Conservation (phyloP, 805 yeast species). For the Starmerella floricola region DNA sequence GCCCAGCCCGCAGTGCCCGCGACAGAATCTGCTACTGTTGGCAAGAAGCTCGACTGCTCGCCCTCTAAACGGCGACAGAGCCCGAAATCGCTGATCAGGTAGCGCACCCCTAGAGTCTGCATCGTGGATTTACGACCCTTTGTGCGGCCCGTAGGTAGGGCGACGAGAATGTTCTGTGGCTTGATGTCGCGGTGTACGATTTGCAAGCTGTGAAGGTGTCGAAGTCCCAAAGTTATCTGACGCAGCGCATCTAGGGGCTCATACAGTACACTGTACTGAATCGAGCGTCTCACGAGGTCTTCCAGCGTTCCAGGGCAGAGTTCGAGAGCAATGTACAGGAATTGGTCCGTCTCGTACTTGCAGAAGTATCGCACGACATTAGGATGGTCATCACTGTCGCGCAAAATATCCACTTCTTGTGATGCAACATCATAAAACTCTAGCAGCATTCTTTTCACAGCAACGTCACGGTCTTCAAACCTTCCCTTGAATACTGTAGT, state of each 20-base stretch:
- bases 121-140: not conserved
- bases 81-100: constrained; percentile 90
- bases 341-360: constrained; percentile 79
- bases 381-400: constrained; percentile 94
- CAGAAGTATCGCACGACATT: constrained; percentile 88
- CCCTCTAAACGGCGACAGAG: constrained; percentile 81
- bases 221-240: constrained; percentile 74
- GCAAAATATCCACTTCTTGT: constrained; percentile 74
- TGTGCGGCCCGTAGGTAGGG: constrained; percentile 36
- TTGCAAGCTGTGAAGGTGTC: constrained; percentile 76
- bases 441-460: constrained; percentile 83
- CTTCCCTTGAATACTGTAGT: constrained; percentile 85
- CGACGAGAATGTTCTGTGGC: constrained; percentile 85
- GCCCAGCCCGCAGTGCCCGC: constrained; percentile 99
- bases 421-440: constrained; percentile 91
- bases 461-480: constrained; percentile 88
- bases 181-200: constrained; percentile 91
- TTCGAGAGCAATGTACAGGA: constrained; percentile 85
- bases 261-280: constrained; percentile 8
- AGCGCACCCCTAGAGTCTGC: constrained; percentile 34
- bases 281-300: constrained; percentile 50
- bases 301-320: constrained; percentile 81
- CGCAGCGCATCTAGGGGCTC: constrained; percentile 36
- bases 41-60: constrained; percentile 86
- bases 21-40: constrained; percentile 50